Evolutionary conservation across 306 rosid species (phyloP).

Genomic region (Bauhinia variegata): DNA sequence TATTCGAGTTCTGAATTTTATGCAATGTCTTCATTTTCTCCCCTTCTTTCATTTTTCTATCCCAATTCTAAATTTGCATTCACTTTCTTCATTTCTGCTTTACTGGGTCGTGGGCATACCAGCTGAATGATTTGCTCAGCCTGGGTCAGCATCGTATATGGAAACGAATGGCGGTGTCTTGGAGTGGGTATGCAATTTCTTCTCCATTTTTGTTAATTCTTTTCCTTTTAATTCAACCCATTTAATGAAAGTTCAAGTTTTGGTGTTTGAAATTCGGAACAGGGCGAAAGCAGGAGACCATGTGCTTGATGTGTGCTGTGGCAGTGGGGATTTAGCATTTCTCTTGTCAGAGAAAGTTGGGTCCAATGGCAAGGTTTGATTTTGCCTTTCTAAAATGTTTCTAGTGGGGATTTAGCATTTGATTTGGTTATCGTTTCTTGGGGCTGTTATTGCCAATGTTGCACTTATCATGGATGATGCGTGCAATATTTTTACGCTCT

Average conservation of each 20-base stretch:
- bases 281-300: slow-evolving; percentile 72
- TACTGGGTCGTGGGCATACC: neutral
- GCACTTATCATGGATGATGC: neutral
- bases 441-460: neutral
- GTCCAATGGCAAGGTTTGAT: slow-evolving; percentile 54
- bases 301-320: slow-evolving; percentile 92
- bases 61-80: neutral
- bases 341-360: slow-evolving; percentile 78
- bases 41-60: neutral
- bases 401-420: neutral
- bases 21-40: neutral
- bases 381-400: neutral
- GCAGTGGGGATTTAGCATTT: slow-evolving; percentile 89
- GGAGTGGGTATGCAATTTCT: slow-evolving; percentile 59
- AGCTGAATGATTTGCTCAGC: slow-evolving; percentile 82
- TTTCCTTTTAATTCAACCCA: neutral
- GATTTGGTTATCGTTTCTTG: no score
- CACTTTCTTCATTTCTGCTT: neutral
- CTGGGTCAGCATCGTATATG: slow-evolving; percentile 89
- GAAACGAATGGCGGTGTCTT: slow-evolving; percentile 91
- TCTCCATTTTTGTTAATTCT: neutral
- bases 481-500: no score
- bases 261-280: slow-evolving; percentile 25
- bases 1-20: neutral
- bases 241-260: neutral